A percentile compares a stretch with the other conserved stretches of the same genome.
phyloP scores from a whole-genome alignment of 495 filamentous ascomycete species.

The Aspergillus egyptiacus region DNA sequence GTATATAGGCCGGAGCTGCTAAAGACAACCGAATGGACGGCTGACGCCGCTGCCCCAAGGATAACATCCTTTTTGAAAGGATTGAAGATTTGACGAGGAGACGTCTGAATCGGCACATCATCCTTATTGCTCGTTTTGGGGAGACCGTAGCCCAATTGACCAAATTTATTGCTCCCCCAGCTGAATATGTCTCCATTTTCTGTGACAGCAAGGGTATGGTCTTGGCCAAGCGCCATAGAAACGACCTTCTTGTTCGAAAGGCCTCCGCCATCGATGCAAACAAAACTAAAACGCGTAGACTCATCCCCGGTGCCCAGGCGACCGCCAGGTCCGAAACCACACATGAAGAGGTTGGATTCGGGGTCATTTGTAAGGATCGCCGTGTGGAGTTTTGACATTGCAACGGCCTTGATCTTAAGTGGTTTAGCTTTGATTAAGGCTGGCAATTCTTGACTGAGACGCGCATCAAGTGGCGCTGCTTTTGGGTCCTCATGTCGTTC shows the following conservation, averaged over 20 bases:
- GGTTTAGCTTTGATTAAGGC: constrained; percentile 61
- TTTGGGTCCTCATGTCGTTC: constrained; percentile 28
- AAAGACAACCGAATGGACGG: constrained; percentile 85
- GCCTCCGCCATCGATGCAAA: constrained; percentile 66
- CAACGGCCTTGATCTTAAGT: constrained; percentile 66
- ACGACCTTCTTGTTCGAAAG: constrained; percentile 64
- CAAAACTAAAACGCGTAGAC: constrained; percentile 76
- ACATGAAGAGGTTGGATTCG: constrained; percentile 85
- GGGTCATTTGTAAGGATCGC: constrained; percentile 87
- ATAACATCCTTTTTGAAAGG: constrained; percentile 80
- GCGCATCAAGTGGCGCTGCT: constrained; percentile 9
- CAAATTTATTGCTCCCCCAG: constrained; percentile 85
- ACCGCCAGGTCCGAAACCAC: constrained; percentile 86
- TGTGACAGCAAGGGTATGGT: constrained; percentile 82
- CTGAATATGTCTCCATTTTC: constrained; percentile 78
- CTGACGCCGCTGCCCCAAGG: constrained; percentile 79
- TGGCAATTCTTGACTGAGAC: constrained; percentile 50
- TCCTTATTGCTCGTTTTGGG: constrained; percentile 46
- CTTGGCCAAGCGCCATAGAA: constrained; percentile 75
- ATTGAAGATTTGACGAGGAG: constrained; percentile 85
- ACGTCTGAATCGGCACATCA: constrained; percentile 72
- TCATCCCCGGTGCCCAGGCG: constrained; percentile 88
- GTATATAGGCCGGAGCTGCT: constrained; percentile 78
- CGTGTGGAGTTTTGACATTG: constrained; percentile 87
- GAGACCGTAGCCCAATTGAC: constrained; percentile 78